Percentiles rank a stretch among this genome's conserved stretches.
phyloP scores from a whole-genome alignment of 2,329 filamentous ascomycete species.

The Phaeosphaeriaceae sp. region DNA sequence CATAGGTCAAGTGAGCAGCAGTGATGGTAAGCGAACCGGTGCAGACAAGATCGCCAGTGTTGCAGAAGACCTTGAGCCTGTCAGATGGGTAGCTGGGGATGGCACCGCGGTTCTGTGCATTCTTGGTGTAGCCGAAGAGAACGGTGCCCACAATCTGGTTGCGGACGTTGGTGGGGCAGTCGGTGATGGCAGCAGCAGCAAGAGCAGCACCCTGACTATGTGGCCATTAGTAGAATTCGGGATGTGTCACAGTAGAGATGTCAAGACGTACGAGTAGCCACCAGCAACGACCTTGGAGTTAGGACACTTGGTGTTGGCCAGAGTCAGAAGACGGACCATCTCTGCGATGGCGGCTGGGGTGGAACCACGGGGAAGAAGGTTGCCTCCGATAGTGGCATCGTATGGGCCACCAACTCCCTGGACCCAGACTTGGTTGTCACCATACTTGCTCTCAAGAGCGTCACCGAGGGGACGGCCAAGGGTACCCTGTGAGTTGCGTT shows the following conservation, averaged over 20 bases:
- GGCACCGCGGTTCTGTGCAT: conserved; percentile 45
- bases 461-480: conserved; percentile 28
- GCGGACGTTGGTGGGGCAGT: conserved; percentile 33
- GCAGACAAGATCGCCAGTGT: conserved; percentile 45
- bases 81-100: conserved; percentile 44
- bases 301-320: conserved; percentile 49
- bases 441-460: conserved; percentile 32
- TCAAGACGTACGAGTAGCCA: conserved; percentile 50
- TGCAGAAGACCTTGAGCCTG: conserved; percentile 48
- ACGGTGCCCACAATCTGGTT: conserved; percentile 48
- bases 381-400: conserved; percentile 42
- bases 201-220: conserved; percentile 51
- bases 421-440: conserved; percentile 32
- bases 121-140: conserved; percentile 52
- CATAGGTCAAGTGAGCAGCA: conserved; percentile 43
- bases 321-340: conserved; percentile 45
- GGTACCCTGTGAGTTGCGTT: conserved; percentile 20
- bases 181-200: conserved; percentile 44
- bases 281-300: conserved; percentile 48
- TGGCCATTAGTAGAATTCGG: not conserved
- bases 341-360: conserved; percentile 41
- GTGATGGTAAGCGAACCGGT: conserved; percentile 43
- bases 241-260: not conserved
- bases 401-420: conserved; percentile 49
- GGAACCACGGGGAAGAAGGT: conserved; percentile 43